Evolutionary conservation across 352 stramenopile genomes (phyloP).

Genomic region (Hyaloperonospora brassicae): DNA sequence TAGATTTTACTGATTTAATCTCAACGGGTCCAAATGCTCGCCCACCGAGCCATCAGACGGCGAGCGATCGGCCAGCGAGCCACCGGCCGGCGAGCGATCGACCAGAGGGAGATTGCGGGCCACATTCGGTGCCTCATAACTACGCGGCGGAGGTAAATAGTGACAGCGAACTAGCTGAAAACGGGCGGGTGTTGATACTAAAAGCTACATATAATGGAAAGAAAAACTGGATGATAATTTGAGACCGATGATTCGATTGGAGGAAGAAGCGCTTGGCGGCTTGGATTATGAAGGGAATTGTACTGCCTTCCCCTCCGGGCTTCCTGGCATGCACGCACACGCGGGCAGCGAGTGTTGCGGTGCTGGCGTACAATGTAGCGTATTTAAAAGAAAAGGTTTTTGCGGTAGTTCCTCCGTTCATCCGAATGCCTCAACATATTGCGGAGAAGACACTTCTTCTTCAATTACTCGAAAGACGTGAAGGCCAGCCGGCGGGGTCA

Average conservation of each 20-base stretch:
- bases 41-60: too few relatives aligned
- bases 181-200: too few relatives aligned
- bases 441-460: constrained; percentile 1
- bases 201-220: not conserved
- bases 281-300: not conserved
- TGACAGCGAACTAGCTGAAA: too few relatives aligned
- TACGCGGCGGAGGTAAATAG: too few relatives aligned
- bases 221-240: not conserved
- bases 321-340: constrained; percentile 1
- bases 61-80: too few relatives aligned
- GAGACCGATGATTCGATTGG: not conserved
- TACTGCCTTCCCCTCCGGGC: not conserved
- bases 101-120: too few relatives aligned
- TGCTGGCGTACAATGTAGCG: not conserved
- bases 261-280: not conserved
- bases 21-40: too few relatives aligned
- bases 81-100: too few relatives aligned
- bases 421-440: not conserved
- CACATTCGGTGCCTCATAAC: too few relatives aligned
- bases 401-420: not conserved
- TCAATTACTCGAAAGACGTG: not conserved
- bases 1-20: too few relatives aligned
- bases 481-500: not conserved
- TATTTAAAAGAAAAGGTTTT: not conserved
- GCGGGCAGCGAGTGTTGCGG: not conserved